These are phyloP conservation scores for Hagleromyces aurorensis DNA, from an alignment of 805 yeast genomes.

Conservation along the genomic window DNA sequence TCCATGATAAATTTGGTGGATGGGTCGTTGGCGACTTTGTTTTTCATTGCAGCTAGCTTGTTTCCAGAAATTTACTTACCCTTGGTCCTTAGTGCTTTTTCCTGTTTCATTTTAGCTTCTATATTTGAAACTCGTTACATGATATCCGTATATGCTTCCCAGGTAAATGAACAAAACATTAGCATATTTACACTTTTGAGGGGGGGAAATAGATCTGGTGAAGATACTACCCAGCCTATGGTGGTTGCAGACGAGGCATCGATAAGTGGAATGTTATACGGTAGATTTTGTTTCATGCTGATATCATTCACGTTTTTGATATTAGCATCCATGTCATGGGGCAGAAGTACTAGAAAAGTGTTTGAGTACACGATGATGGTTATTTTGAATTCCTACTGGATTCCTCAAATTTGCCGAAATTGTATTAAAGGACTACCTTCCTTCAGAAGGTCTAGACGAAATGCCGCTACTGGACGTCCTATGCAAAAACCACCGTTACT, in stretches of 20 bases:
- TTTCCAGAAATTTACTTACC: conserved; percentile 54
- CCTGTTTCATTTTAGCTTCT: conserved; percentile 60
- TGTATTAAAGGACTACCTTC: conserved; percentile 26
- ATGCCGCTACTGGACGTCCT: conserved; percentile 10
- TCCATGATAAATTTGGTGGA: conserved; percentile 60
- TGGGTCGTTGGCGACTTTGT: conserved; percentile 56
- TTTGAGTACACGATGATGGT: conserved; percentile 52
- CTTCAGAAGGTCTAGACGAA: conserved; percentile 17
- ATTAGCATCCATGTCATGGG: conserved; percentile 56
- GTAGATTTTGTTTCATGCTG: conserved; percentile 46
- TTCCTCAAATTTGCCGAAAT: conserved; percentile 82
- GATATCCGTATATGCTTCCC: conserved; percentile 58
- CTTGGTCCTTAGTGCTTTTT: conserved; percentile 58
- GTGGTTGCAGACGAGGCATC: conserved; percentile 44
- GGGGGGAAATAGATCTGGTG: conserved; percentile 34
- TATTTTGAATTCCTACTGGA: conserved; percentile 65
- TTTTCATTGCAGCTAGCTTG: conserved; percentile 50
- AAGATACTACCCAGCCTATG: conserved; percentile 17
- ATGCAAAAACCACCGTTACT: conserved; percentile 47
- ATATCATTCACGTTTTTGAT: conserved; percentile 50
- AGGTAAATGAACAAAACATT: conserved; percentile 62
- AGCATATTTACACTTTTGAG: conserved; percentile 58
- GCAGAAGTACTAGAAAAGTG: conserved; percentile 41
- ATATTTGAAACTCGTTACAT: conserved; percentile 71
- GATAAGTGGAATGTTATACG: conserved; percentile 49